Base-by-base conservation (phyloP, 257 asterid species). In the Penstemon davidsonii region DNA sequence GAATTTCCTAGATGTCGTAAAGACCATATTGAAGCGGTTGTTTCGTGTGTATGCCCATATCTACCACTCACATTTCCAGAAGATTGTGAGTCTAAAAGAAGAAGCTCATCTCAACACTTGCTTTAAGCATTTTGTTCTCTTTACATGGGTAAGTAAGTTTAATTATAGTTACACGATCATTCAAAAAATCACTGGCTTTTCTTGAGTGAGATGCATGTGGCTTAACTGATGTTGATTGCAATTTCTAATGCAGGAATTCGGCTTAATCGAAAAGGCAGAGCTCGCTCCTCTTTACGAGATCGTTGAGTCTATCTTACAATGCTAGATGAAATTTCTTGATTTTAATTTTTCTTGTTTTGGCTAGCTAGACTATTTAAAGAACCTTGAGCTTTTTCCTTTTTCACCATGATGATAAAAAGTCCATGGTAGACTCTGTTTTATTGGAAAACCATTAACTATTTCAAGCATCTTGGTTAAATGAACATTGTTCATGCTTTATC, bases 71-170 rank as follows among this genome's bases (percentile, higher is more conserved):
- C 87, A 84, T 71, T 79, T 79, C 67, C 74, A 77, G 77, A 79
- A 64, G 72, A 73, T 81, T 43, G 74, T 77, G 67, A 63, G 66
- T 55, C 79, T 84, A n/a, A 36, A 84, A 68, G 86, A 84, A 58
- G 87, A 79, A 64, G 75, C 80, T 62, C 89, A 84, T 73, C 78
- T 81, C 68, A 84, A 84, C 73, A 81, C 85, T 10, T 84, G 89
- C 79, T 84, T 84, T 18, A 81, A 79, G 76, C 87, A 84, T 60
- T 81, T 84, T 50, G 82, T 81, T 69, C 81, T 84, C 5, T 84
- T 84, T 67, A 74, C 74, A 3, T 55, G 53, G 79, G 86, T 84
- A 68, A 78, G 79, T 62, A 25, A 25, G 33, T 25, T 25, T 25
- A 25, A 25, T 25, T 25, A 25, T 25, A 2, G 33, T 25, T 25